Evolutionary conservation across 495 filamentous ascomycete species (phyloP).

Genomic region (Hypoxylon rickii): DNA sequence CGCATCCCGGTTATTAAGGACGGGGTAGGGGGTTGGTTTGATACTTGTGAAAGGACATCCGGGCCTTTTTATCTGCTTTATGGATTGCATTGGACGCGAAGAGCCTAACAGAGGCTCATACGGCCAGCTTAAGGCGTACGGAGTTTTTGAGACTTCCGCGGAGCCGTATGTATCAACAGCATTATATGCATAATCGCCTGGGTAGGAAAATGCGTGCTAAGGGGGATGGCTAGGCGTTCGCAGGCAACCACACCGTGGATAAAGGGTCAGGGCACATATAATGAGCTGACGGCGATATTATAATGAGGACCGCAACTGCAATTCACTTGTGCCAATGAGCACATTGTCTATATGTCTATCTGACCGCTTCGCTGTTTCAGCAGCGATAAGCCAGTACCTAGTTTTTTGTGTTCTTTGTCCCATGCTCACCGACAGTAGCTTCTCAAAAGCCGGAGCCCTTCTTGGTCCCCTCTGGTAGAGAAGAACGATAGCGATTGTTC

Average conservation of each 20-base stretch:
- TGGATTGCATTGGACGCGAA: conserved; percentile 7
- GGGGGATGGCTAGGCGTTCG: conserved; percentile 1
- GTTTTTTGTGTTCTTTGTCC: conserved; percentile 5
- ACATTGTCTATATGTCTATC: not conserved
- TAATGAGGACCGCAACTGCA: conserved; percentile 9
- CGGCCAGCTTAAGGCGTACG: conserved; percentile 8
- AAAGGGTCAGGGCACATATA: conserved; percentile 16
- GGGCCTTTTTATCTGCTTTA: not conserved
- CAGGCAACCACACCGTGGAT: conserved; percentile 1
- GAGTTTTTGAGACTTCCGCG: not conserved
- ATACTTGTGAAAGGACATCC: too few species aligned
- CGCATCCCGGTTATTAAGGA: too few species aligned
- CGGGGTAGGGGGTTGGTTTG: too few species aligned
- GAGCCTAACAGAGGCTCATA: too few species aligned
- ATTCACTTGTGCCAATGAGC: conserved; percentile 4
- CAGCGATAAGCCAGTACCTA: not conserved
- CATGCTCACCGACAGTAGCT: not conserved
- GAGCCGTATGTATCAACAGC: conserved; percentile 5
- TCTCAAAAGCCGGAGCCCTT: not conserved
- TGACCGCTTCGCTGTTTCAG: conserved; percentile 6
- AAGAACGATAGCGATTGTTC: conserved; percentile 3
- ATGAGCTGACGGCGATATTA: conserved; percentile 5
- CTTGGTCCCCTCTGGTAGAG: conserved; percentile 4
- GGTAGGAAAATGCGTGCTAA: not conserved
- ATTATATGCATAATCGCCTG: conserved; percentile 11